phyloP scores from a whole-genome alignment of 2,329 filamentous ascomycete genomes.

The Beauveria caledonica region DNA sequence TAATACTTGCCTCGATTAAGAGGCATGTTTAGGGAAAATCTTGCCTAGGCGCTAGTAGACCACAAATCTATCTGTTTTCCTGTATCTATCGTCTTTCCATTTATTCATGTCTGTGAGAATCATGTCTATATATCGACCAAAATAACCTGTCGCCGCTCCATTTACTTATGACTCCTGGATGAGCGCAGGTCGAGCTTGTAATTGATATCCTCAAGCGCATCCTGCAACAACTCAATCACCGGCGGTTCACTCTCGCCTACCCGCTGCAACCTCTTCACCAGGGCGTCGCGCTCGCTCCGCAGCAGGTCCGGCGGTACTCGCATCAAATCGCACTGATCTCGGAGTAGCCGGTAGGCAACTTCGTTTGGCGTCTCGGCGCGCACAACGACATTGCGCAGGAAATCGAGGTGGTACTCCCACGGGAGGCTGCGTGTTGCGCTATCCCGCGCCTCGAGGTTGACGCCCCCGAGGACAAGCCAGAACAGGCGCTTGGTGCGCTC shows the following conservation, averaged over 20 bases:
- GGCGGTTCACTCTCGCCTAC: constrained; percentile 19
- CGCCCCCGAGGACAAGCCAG: constrained; percentile 36
- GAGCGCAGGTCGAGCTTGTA: neutral
- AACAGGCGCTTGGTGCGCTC: constrained; percentile 33
- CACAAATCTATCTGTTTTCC: neutral
- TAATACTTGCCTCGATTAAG: neutral
- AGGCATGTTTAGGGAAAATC: neutral
- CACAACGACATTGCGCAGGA: constrained; percentile 28
- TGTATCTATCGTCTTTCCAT: neutral
- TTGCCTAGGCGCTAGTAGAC: neutral
- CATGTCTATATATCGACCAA: neutral
- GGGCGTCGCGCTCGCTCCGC: constrained; percentile 17
- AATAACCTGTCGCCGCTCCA: too few species aligned
- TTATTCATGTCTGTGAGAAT: neutral
- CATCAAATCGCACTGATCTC: constrained; percentile 20
- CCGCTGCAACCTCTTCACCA: constrained; percentile 24
- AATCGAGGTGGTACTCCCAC: constrained; percentile 34
- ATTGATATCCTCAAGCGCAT: constrained; percentile 12
- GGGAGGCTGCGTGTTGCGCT: constrained; percentile 15
- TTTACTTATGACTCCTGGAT: neutral
- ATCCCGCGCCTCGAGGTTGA: constrained; percentile 21
- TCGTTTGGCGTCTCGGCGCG: constrained; percentile 20
- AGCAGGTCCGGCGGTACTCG: constrained; percentile 24
- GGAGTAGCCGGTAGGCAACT: constrained; percentile 24
- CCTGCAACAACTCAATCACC: constrained; percentile 19